Conservation (phyloP, 1,284 basidiomycete genomes). For the Ustilago hordei region DNA sequence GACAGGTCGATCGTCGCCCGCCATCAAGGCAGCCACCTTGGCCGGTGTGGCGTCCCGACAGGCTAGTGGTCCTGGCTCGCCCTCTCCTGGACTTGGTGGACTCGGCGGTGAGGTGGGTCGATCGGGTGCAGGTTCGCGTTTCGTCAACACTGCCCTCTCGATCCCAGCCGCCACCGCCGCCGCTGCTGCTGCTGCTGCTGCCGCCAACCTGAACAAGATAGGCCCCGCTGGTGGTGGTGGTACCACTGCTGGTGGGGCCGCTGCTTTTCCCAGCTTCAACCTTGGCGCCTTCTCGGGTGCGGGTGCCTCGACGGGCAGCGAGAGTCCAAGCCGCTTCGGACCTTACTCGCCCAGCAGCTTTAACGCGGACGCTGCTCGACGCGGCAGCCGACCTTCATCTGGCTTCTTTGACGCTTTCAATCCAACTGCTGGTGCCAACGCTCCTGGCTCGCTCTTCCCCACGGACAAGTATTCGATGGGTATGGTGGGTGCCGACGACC, state of each 20-base stretch:
- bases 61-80: conserved; percentile 44
- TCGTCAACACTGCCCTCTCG: conserved; percentile 49
- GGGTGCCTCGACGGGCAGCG: conserved; percentile 33
- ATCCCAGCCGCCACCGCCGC: conserved; percentile 31
- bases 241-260: conserved; percentile 8
- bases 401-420: conserved; percentile 63
- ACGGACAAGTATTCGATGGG: conserved; percentile 54
- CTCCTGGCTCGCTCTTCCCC: conserved; percentile 42
- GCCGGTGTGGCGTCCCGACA: conserved; percentile 37
- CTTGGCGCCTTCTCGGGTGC: conserved; percentile 46
- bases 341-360: conserved; percentile 52
- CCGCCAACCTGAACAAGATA: not conserved
- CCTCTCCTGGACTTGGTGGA: conserved; percentile 36
- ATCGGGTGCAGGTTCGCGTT: conserved; percentile 42
- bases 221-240: conserved; percentile 10
- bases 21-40: conserved; percentile 38
- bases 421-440: conserved; percentile 44
- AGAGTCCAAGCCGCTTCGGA: conserved; percentile 54
- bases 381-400: conserved; percentile 49
- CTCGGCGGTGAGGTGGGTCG: conserved; percentile 36
- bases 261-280: conserved; percentile 50
- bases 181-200: conserved; percentile 21
- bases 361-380: conserved; percentile 38
- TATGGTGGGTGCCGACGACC: conserved; percentile 34
- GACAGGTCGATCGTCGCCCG: conserved; percentile 44